Evolutionary conservation across 257 asterid species (phyloP).

Genomic region (Verbena officinalis): DNA sequence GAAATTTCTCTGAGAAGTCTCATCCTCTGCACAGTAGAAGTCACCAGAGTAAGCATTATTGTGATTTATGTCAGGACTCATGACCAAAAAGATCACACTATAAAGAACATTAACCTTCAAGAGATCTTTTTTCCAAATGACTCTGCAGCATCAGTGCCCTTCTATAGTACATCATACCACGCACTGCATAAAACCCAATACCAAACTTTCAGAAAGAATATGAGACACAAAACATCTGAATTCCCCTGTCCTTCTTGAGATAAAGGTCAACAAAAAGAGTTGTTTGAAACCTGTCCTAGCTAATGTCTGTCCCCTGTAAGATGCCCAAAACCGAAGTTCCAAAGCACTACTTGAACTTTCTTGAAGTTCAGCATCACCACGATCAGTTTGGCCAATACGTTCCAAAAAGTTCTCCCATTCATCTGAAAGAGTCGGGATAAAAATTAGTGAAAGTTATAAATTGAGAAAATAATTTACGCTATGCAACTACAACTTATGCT

Average conservation of each 20-base stretch:
- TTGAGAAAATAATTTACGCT: too few species aligned
- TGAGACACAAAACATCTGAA: not conserved
- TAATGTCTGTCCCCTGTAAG: conserved; percentile 96
- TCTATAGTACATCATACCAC: conserved; percentile 99
- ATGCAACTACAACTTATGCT: too few species aligned
- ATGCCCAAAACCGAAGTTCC: conserved; percentile 99
- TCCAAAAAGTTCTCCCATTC: conserved; percentile 98
- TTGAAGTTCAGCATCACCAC: conserved; percentile 80
- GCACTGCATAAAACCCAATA: conserved; percentile 57
- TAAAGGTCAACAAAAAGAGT: conserved; percentile 15
- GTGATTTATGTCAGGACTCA: conserved; percentile 10
- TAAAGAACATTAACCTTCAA: conserved; percentile 60
- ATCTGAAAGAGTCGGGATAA: conserved; percentile 44
- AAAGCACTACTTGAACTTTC: conserved; percentile 69
- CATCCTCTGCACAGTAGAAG: conserved; percentile 51
- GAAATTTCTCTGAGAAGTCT: conserved; percentile 52
- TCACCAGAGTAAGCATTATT: conserved; percentile 28
- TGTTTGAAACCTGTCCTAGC: conserved; percentile 82
- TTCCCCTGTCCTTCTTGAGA: conserved; percentile 5
- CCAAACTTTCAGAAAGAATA: conserved; percentile 10
- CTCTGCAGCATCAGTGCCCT: conserved; percentile 97
- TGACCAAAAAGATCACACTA: conserved; percentile 4
- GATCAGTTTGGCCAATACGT: conserved; percentile 74
- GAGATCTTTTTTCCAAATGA: conserved; percentile 76
- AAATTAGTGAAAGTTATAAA: conserved; percentile 13